A percentile compares a stretch with the other conserved stretches of the same genome.
phyloP scores from a whole-genome alignment of 306 rosid genomes.

The Boehmeria nivea region DNA sequence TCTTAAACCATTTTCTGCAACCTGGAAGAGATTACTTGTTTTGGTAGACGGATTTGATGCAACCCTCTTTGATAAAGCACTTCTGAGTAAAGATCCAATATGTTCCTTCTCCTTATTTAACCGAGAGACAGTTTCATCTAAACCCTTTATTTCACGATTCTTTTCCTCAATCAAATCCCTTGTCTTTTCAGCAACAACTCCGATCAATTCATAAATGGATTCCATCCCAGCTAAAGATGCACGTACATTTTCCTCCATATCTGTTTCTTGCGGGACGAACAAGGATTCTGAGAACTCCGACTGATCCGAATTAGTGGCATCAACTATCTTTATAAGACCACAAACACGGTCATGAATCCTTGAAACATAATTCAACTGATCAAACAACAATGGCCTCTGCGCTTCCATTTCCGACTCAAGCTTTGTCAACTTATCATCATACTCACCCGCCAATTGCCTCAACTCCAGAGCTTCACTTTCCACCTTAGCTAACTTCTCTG shows the following conservation, averaged over 20 bases:
- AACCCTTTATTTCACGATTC: constrained; percentile 46
- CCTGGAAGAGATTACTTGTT: constrained; percentile 61
- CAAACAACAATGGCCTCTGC: constrained; percentile 65
- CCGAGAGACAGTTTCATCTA: constrained; percentile 62
- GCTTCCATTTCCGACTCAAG: constrained; percentile 49
- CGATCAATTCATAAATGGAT: constrained; percentile 59
- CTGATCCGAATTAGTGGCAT: constrained; percentile 47
- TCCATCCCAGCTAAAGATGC: constrained; percentile 97
- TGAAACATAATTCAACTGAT: constrained; percentile 71
- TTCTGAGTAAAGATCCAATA: constrained; percentile 83
- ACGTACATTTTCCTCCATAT: constrained; percentile 73
- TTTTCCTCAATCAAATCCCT: constrained; percentile 62
- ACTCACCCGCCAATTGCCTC: constrained; percentile 57
- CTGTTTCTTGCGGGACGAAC: constrained; percentile 87
- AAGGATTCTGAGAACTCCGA: constrained; percentile 62
- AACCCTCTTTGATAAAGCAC: constrained; percentile 70
- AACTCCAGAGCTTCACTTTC: constrained; percentile 49
- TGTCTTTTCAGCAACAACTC: constrained; percentile 55
- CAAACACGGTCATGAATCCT: constrained; percentile 73
- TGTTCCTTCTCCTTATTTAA: constrained; percentile 82
- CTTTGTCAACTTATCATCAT: constrained; percentile 55
- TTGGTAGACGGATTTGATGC: constrained; percentile 46
- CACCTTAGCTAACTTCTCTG: constrained; percentile 41
- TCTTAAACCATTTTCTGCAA: constrained; percentile 84
- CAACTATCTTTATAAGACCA: constrained; percentile 50